Evolutionary conservation across 1,284 basidiomycete genomes (phyloP), one percentile per base, ranked within the genome.

Genomic region (Sporisorium sorghi): DNA sequence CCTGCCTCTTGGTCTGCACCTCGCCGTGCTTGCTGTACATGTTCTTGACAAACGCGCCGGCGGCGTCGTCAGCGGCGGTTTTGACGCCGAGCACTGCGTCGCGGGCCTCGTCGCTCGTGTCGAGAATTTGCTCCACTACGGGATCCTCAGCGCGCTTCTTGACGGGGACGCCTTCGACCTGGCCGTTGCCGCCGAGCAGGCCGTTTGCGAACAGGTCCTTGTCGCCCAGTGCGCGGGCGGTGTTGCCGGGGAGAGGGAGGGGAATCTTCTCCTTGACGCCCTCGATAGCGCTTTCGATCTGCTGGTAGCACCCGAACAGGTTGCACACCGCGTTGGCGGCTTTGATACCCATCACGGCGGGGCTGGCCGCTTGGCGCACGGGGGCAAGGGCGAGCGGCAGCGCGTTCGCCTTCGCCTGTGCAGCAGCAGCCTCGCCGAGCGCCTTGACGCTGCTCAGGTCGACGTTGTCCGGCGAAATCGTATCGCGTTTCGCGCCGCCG

Each of bases 1-100:
- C 62, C 17, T 62, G 39, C 47, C 58, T 66, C 24, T 32, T 49
- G n/a, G n/a, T n/a, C 53, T 58, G 7, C 2, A 64, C 48, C 35
- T 69, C 54, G n/a, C 49, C 55, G 19, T 58, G 52, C 24, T 73
- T 58, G 24, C 46, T 46, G 60, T 74, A 74, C 57, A 74, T 57
- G 61, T 62, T 69, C 71, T 74, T 74, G 54, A 60, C 62, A 57
- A 74, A 74, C 8, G 37, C 49, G 5, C 62, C 64, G 0, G 61
- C 53, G 8, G 62, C 66, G 37, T 65, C 28, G 37, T 69, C 58
- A 12, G 61, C 58, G 12, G 42, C 42, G 24, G 30, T 39, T 52
- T 65, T 69, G 58, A 74, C 40, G 23, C 44, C 54, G 10, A 74
- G 43, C 7, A 58, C 39, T 11, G 49, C 46, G 35, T 74, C 71